phyloP scores from a whole-genome alignment of 495 filamentous ascomycete genomes.

The Tricharina praecox region DNA sequence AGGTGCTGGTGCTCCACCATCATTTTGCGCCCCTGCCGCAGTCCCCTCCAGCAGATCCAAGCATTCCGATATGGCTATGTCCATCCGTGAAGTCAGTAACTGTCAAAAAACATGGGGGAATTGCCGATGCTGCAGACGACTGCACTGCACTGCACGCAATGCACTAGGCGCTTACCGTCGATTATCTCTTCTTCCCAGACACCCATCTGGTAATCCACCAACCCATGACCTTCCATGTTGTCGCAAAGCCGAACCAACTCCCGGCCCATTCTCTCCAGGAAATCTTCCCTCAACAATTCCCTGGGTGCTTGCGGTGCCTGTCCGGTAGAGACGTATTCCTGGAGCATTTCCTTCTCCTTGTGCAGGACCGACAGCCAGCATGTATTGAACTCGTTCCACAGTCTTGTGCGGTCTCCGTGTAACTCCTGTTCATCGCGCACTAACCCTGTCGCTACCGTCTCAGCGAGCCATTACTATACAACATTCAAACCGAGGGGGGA shows the following conservation, averaged over 20 bases:
- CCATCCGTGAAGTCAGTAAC: background rate
- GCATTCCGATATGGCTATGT: constrained; percentile 25
- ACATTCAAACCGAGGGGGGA: no score
- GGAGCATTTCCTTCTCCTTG: constrained; percentile 63
- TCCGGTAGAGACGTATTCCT: constrained; percentile 40
- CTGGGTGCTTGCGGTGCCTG: constrained; percentile 43
- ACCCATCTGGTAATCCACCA: constrained; percentile 95
- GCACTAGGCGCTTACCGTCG: constrained; percentile 37
- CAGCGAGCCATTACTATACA: constrained; percentile 26
- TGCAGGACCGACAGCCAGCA: constrained; percentile 83
- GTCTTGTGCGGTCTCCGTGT: constrained; percentile 51
- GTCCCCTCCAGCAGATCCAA: constrained; percentile 26
- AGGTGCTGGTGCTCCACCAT: no score
- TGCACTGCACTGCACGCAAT: no score
- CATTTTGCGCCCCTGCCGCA: constrained; percentile 15
- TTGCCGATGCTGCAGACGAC: no score
- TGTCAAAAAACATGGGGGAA: no score
- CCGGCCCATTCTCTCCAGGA: constrained; percentile 61
- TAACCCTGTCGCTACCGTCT: constrained; percentile 37
- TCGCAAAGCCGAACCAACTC: constrained; percentile 72
- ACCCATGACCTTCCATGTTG: constrained; percentile 64
- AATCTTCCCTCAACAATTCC: constrained; percentile 48
- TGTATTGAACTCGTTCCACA: constrained; percentile 91
- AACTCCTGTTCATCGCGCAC: constrained; percentile 57
- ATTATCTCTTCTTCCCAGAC: constrained; percentile 92